Conservation (phyloP, 2,329 filamentous ascomycete species). For the Didymella exigua region DNA sequence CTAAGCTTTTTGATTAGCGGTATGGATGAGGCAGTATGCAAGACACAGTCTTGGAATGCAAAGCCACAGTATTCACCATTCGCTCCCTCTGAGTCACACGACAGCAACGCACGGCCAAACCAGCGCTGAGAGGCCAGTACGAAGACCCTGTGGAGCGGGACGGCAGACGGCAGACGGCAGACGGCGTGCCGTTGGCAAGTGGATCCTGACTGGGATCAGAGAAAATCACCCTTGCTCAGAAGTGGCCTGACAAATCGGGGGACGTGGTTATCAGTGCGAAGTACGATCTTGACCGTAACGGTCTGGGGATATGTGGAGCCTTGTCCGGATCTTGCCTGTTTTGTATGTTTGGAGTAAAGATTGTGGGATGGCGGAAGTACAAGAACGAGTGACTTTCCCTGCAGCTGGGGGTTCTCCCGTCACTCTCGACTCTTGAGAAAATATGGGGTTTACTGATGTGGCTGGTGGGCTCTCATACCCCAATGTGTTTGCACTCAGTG, state of each 20-base stretch:
- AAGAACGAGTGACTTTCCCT: neutral
- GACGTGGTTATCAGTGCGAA: neutral
- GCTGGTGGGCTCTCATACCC: neutral
- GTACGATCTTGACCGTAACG: neutral
- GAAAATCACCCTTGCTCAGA: neutral
- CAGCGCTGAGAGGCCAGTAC: neutral
- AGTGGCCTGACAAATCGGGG: neutral
- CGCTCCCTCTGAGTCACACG: too few relatives aligned
- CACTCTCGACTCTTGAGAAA: neutral
- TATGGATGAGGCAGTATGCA: neutral
- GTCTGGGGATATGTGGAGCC: neutral
- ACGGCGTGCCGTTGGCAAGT: slow-evolving; percentile 1
- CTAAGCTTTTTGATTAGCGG: neutral
- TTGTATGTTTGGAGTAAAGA: neutral
- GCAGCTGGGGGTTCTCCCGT: neutral
- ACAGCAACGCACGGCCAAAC: neutral
- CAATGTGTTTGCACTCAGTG: neutral
- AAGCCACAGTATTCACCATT: neutral
- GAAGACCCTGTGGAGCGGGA: neutral
- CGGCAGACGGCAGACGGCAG: neutral
- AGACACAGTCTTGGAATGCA: neutral
- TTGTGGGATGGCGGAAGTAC: neutral
- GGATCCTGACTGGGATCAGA: neutral
- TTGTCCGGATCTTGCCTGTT: neutral
- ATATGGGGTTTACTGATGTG: neutral